Evolutionary conservation across 2,329 filamentous ascomycete genomes (phyloP).

Genomic region (Aspergillus persii): DNA sequence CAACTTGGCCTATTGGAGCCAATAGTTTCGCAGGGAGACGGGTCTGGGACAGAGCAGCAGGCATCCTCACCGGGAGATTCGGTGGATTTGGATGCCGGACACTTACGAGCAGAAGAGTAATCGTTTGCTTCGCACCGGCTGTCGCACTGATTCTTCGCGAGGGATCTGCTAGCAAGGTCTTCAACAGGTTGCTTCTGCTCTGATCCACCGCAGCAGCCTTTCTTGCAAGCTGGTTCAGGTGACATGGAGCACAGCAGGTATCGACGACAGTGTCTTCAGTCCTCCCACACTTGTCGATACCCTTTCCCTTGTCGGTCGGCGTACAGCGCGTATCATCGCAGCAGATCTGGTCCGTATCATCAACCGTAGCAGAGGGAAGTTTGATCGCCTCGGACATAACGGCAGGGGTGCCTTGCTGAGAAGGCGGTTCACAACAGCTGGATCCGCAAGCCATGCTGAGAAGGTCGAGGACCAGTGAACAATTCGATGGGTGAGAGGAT

Average conservation of each 20-base stretch:
- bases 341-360: background rate
- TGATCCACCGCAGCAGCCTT: too few species aligned
- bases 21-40: background rate
- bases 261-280: background rate
- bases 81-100: too few species aligned
- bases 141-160: too few species aligned
- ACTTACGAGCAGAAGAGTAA: too few species aligned
- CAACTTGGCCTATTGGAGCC: slow-evolving; percentile 28
- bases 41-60: background rate
- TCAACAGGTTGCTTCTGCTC: too few species aligned
- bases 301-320: background rate
- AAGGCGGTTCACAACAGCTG: background rate
- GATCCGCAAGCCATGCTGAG: background rate
- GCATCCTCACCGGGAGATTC: background rate
- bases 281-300: background rate
- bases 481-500: too few species aligned
- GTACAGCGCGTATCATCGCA: background rate
- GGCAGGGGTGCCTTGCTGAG: background rate
- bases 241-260: background rate
- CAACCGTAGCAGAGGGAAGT: background rate
- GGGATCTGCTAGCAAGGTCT: too few species aligned
- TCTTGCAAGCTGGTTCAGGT: background rate
- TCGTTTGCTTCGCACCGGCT: too few species aligned
- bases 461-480: too few species aligned
- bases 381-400: background rate